phyloP scores from a whole-genome alignment of 2,329 filamentous ascomycete genomes.

The Fusarium pilosicola region DNA sequence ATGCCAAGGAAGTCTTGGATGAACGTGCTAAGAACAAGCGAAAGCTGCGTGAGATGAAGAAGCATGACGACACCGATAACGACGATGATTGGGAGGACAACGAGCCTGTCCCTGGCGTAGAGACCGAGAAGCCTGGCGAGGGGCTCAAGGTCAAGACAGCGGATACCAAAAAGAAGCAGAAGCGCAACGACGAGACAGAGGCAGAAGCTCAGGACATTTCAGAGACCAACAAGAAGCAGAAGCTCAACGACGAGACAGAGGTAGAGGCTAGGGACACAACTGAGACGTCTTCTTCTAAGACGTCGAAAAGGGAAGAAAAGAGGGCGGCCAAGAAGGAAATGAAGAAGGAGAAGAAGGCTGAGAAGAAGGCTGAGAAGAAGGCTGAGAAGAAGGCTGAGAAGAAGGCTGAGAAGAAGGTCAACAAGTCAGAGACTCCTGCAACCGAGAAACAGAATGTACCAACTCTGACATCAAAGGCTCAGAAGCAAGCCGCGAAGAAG shows the following conservation, averaged over 20 bases:
- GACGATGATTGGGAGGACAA: slow-evolving; percentile 58
- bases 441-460: slow-evolving; percentile 44
- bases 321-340: slow-evolving; percentile 59
- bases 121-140: slow-evolving; percentile 70
- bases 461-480: slow-evolving; percentile 36
- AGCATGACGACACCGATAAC: slow-evolving; percentile 55
- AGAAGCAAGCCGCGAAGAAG: slow-evolving; percentile 45
- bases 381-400: slow-evolving; percentile 53
- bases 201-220: neutral
- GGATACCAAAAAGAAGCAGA: slow-evolving; percentile 67
- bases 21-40: slow-evolving; percentile 81
- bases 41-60: slow-evolving; percentile 74
- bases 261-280: slow-evolving; percentile 48
- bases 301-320: slow-evolving; percentile 65
- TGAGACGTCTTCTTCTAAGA: slow-evolving; percentile 58
- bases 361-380: slow-evolving; percentile 55
- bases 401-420: slow-evolving; percentile 57
- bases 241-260: slow-evolving; percentile 45
- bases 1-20: slow-evolving; percentile 91
- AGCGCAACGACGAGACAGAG: slow-evolving; percentile 45
- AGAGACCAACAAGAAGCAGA: slow-evolving; percentile 67
- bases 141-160: slow-evolving; percentile 64
- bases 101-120: slow-evolving; percentile 63
- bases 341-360: slow-evolving; percentile 55
- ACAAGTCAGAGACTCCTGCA: slow-evolving; percentile 50